phyloP scores from a whole-genome alignment of 192 early-diverging fungal genomes.

The Backusella luteola region DNA sequence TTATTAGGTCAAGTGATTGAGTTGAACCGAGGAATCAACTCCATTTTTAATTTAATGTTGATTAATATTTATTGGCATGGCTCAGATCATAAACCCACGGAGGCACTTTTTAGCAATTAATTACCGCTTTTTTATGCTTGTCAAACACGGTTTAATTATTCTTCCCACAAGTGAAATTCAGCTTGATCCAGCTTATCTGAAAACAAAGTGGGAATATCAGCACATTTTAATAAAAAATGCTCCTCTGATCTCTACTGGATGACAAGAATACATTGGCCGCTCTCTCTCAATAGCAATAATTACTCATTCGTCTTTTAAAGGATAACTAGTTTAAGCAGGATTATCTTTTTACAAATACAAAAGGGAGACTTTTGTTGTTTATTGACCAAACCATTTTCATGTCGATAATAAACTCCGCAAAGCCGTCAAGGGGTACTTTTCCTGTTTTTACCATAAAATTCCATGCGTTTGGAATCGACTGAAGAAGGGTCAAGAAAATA shows the following conservation, averaged over 20 bases:
- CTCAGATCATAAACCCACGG: too few species aligned
- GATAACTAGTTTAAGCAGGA: neutral
- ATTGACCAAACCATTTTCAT: neutral
- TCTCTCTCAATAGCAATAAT: neutral
- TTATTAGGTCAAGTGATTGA: neutral
- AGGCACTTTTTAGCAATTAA: neutral
- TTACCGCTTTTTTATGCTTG: neutral
- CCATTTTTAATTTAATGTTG: neutral
- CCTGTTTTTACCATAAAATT: neutral
- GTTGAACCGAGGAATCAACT: neutral
- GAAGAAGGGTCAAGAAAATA: neutral
- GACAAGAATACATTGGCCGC: neutral
- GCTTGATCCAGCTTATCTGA: neutral
- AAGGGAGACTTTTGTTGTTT: neutral
- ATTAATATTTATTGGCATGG: neutral
- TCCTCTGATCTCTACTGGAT: neutral
- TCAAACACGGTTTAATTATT: neutral
- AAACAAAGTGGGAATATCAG: neutral
- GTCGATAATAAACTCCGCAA: too few species aligned
- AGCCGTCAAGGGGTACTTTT: neutral
- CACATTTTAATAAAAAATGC: too few species aligned
- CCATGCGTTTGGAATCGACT: neutral
- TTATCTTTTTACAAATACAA: neutral
- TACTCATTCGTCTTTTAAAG: neutral
- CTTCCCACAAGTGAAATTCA: neutral